Conservation (phyloP, 108 stramenopile genomes). For the Schizochytrium sp. region DNA sequence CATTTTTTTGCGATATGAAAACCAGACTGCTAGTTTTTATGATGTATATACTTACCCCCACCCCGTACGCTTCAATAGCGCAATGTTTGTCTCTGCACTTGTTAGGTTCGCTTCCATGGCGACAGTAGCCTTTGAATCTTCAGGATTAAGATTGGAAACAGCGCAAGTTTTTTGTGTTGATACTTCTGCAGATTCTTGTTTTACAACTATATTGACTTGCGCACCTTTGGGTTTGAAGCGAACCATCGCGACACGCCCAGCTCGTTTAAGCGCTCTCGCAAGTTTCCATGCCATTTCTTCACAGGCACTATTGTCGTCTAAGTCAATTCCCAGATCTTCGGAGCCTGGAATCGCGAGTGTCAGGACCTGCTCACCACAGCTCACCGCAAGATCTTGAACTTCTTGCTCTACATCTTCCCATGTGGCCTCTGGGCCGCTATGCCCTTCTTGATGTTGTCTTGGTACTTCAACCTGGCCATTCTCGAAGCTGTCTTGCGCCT, state of each 20-base stretch:
- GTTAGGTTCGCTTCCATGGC: not conserved
- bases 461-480: too few species aligned
- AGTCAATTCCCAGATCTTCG: not conserved
- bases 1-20: not conserved
- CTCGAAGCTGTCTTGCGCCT: too few species aligned
- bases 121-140: not conserved
- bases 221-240: not conserved
- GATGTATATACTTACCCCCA: conserved; percentile 18
- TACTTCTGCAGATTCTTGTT: not conserved
- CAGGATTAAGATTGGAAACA: not conserved
- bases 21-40: not conserved
- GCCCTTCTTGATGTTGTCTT: too few species aligned
- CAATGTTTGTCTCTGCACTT: not conserved
- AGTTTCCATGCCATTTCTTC: conserved; percentile 3
- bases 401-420: too few species aligned
- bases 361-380: not conserved
- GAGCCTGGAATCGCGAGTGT: not conserved
- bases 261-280: not conserved
- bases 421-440: too few species aligned
- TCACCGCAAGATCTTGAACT: not conserved
- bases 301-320: not conserved
- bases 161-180: not conserved
- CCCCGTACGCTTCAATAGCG: not conserved
- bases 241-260: not conserved
- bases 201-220: not conserved